phyloP scores from a whole-genome alignment of 2,329 filamentous ascomycete genomes.

The Colletotrichum limetticola region DNA sequence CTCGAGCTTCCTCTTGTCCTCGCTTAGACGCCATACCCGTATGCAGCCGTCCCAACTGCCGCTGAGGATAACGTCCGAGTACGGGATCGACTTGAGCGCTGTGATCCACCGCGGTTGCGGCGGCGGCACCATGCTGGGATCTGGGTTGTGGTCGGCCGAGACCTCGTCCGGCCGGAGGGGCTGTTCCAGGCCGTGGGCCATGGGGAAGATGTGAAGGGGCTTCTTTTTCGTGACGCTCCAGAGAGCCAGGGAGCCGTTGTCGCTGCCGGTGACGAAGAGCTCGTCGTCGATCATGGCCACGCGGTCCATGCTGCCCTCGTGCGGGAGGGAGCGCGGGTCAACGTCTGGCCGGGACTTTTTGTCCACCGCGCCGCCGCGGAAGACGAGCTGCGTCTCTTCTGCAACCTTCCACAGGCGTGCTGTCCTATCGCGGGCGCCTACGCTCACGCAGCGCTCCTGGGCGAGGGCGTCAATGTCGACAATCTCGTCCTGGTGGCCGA shows the following conservation, averaged over 20 bases:
- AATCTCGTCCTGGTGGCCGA: conserved; percentile 94
- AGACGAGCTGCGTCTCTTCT: conserved; percentile 95
- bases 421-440: conserved; percentile 90
- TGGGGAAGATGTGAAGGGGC: conserved; percentile 80
- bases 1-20: conserved; percentile 84
- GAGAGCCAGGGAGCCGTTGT: conserved; percentile 87
- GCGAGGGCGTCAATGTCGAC: conserved; percentile 85
- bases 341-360: conserved; percentile 56
- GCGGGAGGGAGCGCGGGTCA: conserved; percentile 65
- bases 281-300: conserved; percentile 90
- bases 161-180: conserved; percentile 73
- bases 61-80: conserved; percentile 88
- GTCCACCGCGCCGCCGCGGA: conserved; percentile 77
- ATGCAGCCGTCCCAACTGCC: conserved; percentile 96
- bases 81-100: conserved; percentile 85
- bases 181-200: conserved; percentile 88
- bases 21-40: conserved; percentile 84
- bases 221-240: conserved; percentile 97
- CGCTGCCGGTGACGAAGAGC: conserved; percentile 91
- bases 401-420: conserved; percentile 95
- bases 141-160: conserved; percentile 77
- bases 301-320: conserved; percentile 89
- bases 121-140: conserved; percentile 67
- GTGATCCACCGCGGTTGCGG: conserved; percentile 90
- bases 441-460: conserved; percentile 89